Evolutionary conservation across 768 basidiomycete genomes (phyloP), one percentile per base, ranked within the genome.

Genomic region (Infundibulicybe gibba): DNA sequence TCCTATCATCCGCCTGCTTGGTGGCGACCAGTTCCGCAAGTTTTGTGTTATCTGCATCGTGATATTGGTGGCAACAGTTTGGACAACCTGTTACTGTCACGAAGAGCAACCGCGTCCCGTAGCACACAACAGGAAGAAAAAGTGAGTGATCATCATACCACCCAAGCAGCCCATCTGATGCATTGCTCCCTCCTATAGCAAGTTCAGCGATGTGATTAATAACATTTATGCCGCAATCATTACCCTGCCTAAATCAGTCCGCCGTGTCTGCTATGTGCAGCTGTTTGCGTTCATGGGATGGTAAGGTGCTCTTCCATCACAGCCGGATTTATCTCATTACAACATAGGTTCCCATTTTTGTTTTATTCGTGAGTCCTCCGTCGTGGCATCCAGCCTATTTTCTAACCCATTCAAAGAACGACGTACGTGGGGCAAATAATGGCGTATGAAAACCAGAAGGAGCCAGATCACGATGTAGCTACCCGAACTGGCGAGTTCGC

Each of bases 231-330:
- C 62, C 25, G 86, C 94, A 4, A 71, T 91, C 9, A 59, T 78
- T 37, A 83, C 81, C 41, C 77, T 97, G 39, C 94, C 94, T 0
- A 81, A 78, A 52, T 86, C 92, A 11, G 85, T 97, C 38, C 81
- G 83, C 42, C 79, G 90, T 20, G 94, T 97, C 10, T 97, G 94
- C 62, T 83, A 86, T 58, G 94, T 97, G 3, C 94, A 97, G 59
- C 66, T 97, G 14, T 94, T 91, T 61, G 94, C 94, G 2, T 97
- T 95, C 62, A 95, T 95, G 91, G 93, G 91, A 54, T 97, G 94
- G 90, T 87, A 55, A 21, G 81, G 67, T 17, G 40, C 35, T 41
- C 38, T 17, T 9, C 21, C 14, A 30, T 41, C 6, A 20, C 32
- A 17, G 14, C 5, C 37, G 16, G n/a, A 21, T n/a, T 16, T 6